A percentile compares a stretch with the other conserved stretches of the same genome.
Evolutionary conservation across 1,139 yeast genomes (phyloP).

Genomic region (Tardiomyces digboiensis): DNA sequence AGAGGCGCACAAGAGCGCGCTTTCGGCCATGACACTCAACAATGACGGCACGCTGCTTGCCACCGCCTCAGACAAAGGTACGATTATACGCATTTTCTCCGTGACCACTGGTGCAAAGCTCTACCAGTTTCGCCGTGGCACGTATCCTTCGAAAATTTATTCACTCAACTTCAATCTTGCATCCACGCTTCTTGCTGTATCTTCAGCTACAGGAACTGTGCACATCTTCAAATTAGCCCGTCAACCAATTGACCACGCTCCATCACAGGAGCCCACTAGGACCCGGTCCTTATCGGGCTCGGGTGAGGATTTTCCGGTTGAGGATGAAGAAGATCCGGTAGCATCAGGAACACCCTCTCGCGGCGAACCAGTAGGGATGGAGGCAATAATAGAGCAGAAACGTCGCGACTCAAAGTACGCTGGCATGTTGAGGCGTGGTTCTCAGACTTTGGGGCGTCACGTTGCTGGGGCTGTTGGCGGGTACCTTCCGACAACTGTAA

Average conservation of each 20-base stretch:
- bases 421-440: slow-evolving; percentile 35
- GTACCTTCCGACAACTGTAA: slow-evolving; percentile 71
- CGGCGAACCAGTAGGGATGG: slow-evolving; percentile 3
- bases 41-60: slow-evolving; percentile 78
- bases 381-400: slow-evolving; percentile 5
- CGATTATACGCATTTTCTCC: slow-evolving; percentile 82
- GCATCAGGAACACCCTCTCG: neutral
- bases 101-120: slow-evolving; percentile 75
- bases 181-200: slow-evolving; percentile 67
- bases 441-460: slow-evolving; percentile 52
- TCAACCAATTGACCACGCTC: slow-evolving; percentile 1
- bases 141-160: slow-evolving; percentile 85
- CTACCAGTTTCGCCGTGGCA: slow-evolving; percentile 89
- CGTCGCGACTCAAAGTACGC: slow-evolving; percentile 9
- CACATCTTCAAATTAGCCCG: slow-evolving; percentile 59
- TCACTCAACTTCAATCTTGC: slow-evolving; percentile 74
- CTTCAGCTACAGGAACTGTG: slow-evolving; percentile 88
- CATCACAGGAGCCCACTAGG: slow-evolving; percentile 7
- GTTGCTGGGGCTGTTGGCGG: slow-evolving; percentile 91
- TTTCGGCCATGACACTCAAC: slow-evolving; percentile 73
- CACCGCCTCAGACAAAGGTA: slow-evolving; percentile 93
- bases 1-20: slow-evolving; percentile 84
- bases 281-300: slow-evolving; percentile 9
- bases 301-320: slow-evolving; percentile 3
- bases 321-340: slow-evolving; percentile 1